Evolutionary conservation across 2,329 filamentous ascomycete genomes (phyloP).

Genomic region (Mollisia scopiformis): DNA sequence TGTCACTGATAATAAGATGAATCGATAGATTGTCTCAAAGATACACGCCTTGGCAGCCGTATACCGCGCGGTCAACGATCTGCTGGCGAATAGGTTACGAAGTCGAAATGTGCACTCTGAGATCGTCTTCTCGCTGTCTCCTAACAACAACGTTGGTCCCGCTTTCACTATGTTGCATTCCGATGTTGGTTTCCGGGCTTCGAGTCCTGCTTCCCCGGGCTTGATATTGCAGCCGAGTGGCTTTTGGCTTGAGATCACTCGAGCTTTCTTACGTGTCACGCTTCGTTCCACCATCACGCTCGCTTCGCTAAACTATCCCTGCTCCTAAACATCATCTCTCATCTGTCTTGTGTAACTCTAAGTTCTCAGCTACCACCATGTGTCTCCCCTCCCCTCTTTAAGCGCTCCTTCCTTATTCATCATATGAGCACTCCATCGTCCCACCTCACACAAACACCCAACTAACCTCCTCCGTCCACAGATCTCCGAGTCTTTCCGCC

Average conservation of each 20-base stretch:
- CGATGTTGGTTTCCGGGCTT: not conserved
- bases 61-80: slow-evolving; percentile 53
- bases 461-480: slow-evolving; percentile 39
- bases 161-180: not conserved
- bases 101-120: slow-evolving; percentile 59
- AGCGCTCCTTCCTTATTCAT: not conserved
- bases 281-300: not conserved
- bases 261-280: not conserved
- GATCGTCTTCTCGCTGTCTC: slow-evolving; percentile 56
- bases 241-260: not conserved
- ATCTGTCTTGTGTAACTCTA: not conserved
- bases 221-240: not conserved
- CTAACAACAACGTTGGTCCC: slow-evolving; percentile 54
- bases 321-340: too few species aligned
- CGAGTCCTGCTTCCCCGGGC: not conserved
- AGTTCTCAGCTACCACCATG: not conserved
- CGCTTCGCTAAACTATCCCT: not conserved
- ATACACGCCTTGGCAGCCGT: slow-evolving; percentile 51
- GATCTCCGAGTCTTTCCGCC: slow-evolving; percentile 91
- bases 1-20: not conserved
- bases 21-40: slow-evolving; percentile 47
- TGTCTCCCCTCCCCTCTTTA: not conserved
- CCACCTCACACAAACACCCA: not conserved
- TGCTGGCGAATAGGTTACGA: slow-evolving; percentile 44
- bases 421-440: not conserved